Base-by-base conservation (phyloP, 192 early-diverging fungal species). In the Backusella westeae region DNA sequence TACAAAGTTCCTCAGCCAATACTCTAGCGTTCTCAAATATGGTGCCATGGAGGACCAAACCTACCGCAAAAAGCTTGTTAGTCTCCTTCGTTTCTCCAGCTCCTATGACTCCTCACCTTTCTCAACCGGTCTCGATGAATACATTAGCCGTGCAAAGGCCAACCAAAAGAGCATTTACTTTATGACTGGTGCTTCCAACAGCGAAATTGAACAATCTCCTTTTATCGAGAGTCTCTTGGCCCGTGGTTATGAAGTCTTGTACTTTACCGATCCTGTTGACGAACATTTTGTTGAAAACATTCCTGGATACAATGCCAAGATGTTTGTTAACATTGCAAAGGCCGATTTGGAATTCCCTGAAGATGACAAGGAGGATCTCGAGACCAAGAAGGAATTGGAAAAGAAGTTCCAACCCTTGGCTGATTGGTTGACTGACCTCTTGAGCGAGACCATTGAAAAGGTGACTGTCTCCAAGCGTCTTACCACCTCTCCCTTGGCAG, bases 111-210 rank as follows among this genome's bases (percentile, higher is more conserved):
- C 85, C 44, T 49, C 75, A 4, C 74, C 77, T 9, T 70, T 90
- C 75, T 78, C 83, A 36, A 86, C 89, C 26, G 86, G 90, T 29
- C 82, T 95, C 23, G 89, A 88, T 75, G 89, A 90, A 52, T 99
- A 99, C 78, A 87, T 97, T 44, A 83, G 84, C 38, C 87, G 94
- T 70, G 98, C 98, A 96, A 94, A 95, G 84, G 89, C 89, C 68
- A 91, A 89, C 46, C 98, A 99, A 85, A 92, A 94, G 72, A 86
- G 92, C 73, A 96, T 99, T 69, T 98, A 93, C 78, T 97, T 91
- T 78, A 78, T 95, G 34, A 92, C 96, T 67, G 96, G 95, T 34
- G 79, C 85, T 42, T 86, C 82, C 65, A 81, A 93, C 14, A 85
- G 92, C 32, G 87, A 93, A 69, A 89, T 94, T 52, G 79, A 89